Conservation (phyloP, 192 early-diverging fungal genomes). For the Umbelopsis vinacea region DNA sequence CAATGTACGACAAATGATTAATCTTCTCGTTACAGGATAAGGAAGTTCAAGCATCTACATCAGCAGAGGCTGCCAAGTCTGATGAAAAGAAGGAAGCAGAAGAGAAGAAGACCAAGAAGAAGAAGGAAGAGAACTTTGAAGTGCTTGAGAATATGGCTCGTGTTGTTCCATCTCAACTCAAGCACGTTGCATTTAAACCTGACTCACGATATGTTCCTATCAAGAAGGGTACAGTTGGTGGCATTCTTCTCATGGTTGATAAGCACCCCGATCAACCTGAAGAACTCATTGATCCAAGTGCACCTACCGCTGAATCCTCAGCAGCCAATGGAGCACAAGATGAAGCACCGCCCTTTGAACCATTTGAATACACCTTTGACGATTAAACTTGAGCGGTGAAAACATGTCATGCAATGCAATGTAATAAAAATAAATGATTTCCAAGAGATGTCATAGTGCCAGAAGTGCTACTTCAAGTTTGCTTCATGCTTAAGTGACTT, state of each 20-base stretch:
- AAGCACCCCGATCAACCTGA: slow-evolving; percentile 76
- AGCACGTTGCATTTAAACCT: slow-evolving; percentile 85
- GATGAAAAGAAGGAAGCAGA: slow-evolving; percentile 62
- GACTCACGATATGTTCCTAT: slow-evolving; percentile 89
- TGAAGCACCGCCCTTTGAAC: slow-evolving; percentile 72
- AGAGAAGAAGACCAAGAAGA: slow-evolving; percentile 66
- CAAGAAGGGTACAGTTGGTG: slow-evolving; percentile 75
- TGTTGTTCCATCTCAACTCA: slow-evolving; percentile 85
- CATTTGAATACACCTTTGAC: slow-evolving; percentile 85
- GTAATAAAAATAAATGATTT: too few species aligned
- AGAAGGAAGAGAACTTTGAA: slow-evolving; percentile 78
- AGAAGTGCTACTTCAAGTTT: too few species aligned
- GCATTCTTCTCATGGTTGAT: slow-evolving; percentile 89
- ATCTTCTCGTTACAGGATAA: slow-evolving; percentile 24
- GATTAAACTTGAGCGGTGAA: slow-evolving; percentile 29
- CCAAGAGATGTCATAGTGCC: too few species aligned
- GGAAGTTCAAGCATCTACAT: slow-evolving; percentile 53
- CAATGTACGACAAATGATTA: slow-evolving; percentile 10
- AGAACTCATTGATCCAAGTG: slow-evolving; percentile 71
- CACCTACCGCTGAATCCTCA: slow-evolving; percentile 43
- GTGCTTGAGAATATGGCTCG: slow-evolving; percentile 86
- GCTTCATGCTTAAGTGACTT: neutral
- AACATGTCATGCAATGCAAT: too few species aligned
- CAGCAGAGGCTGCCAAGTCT: slow-evolving; percentile 51
- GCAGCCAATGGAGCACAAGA: slow-evolving; percentile 57